These are phyloP conservation scores for Myxozyma melibiosi DNA, from an alignment of 805 yeast species.

Conservation along the genomic window DNA sequence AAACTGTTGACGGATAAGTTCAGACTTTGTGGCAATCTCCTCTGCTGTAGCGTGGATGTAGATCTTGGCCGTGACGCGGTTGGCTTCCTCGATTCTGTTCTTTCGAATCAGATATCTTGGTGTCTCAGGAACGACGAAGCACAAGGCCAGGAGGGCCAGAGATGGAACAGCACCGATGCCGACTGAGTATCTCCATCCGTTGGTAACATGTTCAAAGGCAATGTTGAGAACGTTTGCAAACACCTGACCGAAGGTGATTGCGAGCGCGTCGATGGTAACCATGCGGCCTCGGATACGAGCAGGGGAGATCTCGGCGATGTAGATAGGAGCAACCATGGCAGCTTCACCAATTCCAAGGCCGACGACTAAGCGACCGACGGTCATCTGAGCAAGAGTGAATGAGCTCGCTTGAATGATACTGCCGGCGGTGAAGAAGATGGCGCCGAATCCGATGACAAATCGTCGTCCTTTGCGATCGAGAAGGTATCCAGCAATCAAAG, in stretches of 20 bases:
- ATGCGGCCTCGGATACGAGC: slow-evolving; percentile 35
- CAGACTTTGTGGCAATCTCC: neutral
- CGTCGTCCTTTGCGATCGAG: slow-evolving; percentile 31
- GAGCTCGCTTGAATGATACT: slow-evolving; percentile 37
- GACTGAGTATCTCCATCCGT: slow-evolving; percentile 71
- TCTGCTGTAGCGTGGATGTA: neutral
- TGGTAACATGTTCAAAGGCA: slow-evolving; percentile 48
- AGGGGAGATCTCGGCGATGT: slow-evolving; percentile 37
- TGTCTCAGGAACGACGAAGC: slow-evolving; percentile 41
- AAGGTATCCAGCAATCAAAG: slow-evolving; percentile 49
- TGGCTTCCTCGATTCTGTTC: slow-evolving; percentile 12
- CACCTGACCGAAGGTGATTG: slow-evolving; percentile 41
- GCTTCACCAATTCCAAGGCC: slow-evolving; percentile 59
- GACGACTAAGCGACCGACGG: slow-evolving; percentile 51
- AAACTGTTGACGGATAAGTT: no score
- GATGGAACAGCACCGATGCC: slow-evolving; percentile 57
- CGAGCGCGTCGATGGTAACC: slow-evolving; percentile 34
- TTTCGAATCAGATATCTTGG: slow-evolving; percentile 18
- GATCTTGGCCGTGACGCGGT: neutral
- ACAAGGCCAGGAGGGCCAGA: slow-evolving; percentile 48
- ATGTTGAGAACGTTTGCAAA: slow-evolving; percentile 35
- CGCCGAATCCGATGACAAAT: slow-evolving; percentile 21
- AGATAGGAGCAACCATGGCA: slow-evolving; percentile 47
- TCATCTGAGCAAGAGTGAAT: slow-evolving; percentile 45
- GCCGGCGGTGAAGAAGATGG: slow-evolving; percentile 24